Evolutionary conservation across 2,329 filamentous ascomycete genomes (phyloP).

Genomic region (Arthrobotrys sinensis): DNA sequence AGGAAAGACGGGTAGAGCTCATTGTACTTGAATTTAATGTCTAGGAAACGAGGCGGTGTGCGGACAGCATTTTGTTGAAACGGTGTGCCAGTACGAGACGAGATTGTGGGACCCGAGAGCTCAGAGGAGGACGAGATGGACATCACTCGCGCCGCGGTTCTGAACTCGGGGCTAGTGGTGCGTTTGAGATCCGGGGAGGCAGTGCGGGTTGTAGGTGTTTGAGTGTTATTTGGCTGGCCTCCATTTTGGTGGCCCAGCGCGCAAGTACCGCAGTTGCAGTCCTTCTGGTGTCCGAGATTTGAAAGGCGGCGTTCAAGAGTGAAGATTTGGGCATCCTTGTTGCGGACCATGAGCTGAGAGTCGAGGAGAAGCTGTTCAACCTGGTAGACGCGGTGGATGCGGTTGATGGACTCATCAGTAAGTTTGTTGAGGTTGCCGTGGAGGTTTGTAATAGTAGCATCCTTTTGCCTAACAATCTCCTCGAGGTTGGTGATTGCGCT

Average conservation of each 20-base stretch:
- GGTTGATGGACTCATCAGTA: conserved; percentile 57
- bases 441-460: conserved; percentile 50
- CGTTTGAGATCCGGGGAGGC: conserved; percentile 49
- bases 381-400: conserved; percentile 58
- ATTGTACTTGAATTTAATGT: conserved; percentile 58
- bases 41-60: conserved; percentile 53
- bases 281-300: conserved; percentile 49
- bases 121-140: conserved; percentile 52
- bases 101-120: conserved; percentile 49
- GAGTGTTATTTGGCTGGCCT: neutral
- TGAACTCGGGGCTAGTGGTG: conserved; percentile 52
- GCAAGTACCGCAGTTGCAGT: conserved; percentile 54
- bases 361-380: conserved; percentile 59
- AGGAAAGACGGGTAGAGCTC: conserved; percentile 53
- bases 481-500: conserved; percentile 46
- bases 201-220: conserved; percentile 16
- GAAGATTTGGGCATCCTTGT: conserved; percentile 58
- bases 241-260: conserved; percentile 3
- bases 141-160: conserved; percentile 36
- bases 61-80: conserved; percentile 39
- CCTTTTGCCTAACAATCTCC: conserved; percentile 58
- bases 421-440: conserved; percentile 59
- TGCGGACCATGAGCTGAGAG: conserved; percentile 49
- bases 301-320: conserved; percentile 50
- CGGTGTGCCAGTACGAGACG: conserved; percentile 53